These are phyloP conservation scores for Sarcocystis neurona DNA, from an alignment of 169 alveolate genomes.

Conservation along the genomic window DNA sequence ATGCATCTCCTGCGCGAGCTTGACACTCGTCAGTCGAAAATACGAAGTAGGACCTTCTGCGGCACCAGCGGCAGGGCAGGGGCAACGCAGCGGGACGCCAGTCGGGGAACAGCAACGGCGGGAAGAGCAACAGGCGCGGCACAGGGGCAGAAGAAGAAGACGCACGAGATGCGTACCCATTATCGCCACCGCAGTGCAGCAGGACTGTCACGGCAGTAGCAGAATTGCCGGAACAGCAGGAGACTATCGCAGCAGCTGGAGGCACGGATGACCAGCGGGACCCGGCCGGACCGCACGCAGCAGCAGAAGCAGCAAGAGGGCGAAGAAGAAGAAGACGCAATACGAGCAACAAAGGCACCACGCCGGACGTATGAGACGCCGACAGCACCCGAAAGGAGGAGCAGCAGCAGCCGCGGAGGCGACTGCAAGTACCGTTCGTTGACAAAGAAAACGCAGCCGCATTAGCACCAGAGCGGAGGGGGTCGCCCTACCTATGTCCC, in stretches of 20 bases:
- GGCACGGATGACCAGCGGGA: not conserved
- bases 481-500: too few species aligned
- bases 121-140: not conserved
- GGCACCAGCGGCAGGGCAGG: not conserved
- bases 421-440: too few species aligned
- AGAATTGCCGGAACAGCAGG: too few species aligned
- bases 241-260: too few species aligned
- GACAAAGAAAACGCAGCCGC: too few species aligned
- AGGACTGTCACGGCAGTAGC: too few species aligned
- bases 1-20: constrained; percentile 62
- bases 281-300: not conserved
- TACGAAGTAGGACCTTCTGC: constrained; percentile 68
- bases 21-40: constrained; percentile 53
- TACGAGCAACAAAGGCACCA: too few species aligned
- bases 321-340: not conserved
- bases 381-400: constrained; percentile 10
- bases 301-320: not conserved
- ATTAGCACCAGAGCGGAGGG: too few species aligned
- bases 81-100: not conserved
- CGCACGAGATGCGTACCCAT: not conserved
- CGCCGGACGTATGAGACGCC: too few species aligned
- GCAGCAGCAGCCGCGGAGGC: too few species aligned
- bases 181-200: too few species aligned
- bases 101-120: not conserved
- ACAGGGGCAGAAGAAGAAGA: not conserved